phyloP scores from a whole-genome alignment of 495 filamentous ascomycete species.

The Trichoderma orchidacearum region DNA sequence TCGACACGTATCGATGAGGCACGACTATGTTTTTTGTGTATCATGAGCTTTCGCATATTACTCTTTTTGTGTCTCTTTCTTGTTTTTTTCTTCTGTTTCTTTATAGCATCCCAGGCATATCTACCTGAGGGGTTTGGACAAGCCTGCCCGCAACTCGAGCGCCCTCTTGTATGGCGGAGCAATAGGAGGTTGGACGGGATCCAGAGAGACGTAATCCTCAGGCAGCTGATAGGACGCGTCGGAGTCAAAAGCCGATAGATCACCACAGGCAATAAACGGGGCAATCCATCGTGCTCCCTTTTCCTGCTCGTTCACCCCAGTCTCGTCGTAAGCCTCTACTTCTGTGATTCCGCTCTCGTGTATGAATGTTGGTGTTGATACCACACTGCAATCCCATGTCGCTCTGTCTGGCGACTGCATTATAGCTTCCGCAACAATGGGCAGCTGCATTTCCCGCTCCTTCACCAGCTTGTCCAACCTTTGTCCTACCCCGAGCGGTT shows the following conservation, averaged over 20 bases:
- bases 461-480: slow-evolving; percentile 30
- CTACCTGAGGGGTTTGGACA: background rate
- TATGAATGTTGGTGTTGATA: slow-evolving; percentile 4
- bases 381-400: slow-evolving; percentile 20
- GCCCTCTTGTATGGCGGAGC: slow-evolving; percentile 90
- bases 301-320: slow-evolving; percentile 27
- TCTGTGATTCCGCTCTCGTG: slow-evolving; percentile 38
- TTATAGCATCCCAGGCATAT: background rate
- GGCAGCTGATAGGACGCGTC: slow-evolving; percentile 88
- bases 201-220: slow-evolving; percentile 57
- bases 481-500: slow-evolving; percentile 46
- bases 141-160: slow-evolving; percentile 52
- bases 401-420: slow-evolving; percentile 26
- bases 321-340: slow-evolving; percentile 27
- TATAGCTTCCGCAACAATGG: slow-evolving; percentile 19
- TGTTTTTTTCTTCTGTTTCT: background rate
- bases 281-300: slow-evolving; percentile 63
- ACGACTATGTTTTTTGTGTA: too few species aligned
- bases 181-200: slow-evolving; percentile 91
- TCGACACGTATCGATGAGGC: background rate
- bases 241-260: slow-evolving; percentile 85
- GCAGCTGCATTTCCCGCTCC: slow-evolving; percentile 16
- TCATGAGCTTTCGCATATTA: background rate
- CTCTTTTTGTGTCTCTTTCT: background rate
- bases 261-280: slow-evolving; percentile 89